Conservation (phyloP, 1,139 yeast species). For the Blastobotrys serpentis region DNA sequence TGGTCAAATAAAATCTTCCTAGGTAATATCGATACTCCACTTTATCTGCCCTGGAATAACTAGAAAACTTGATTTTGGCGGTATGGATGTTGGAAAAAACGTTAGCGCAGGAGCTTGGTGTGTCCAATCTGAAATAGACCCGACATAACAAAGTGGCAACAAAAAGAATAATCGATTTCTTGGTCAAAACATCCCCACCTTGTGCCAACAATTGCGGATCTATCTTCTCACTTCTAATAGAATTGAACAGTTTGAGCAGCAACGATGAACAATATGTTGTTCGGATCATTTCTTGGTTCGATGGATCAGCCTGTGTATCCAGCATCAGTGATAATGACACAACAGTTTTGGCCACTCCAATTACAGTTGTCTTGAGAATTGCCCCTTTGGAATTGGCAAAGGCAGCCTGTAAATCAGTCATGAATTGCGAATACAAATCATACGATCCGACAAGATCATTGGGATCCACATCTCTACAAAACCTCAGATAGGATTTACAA, state of each 20-base stretch:
- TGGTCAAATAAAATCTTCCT: conserved; percentile 63
- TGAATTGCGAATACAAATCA: conserved; percentile 54
- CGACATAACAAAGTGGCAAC: conserved; percentile 60
- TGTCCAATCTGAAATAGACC: conserved; percentile 59
- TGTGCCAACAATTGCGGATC: conserved; percentile 35
- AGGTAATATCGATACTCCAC: conserved; percentile 67
- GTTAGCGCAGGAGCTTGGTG: conserved; percentile 69
- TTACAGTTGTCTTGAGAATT: conserved; percentile 47
- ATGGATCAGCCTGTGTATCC: conserved; percentile 39
- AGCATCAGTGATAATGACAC: conserved; percentile 53
- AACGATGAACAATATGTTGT: conserved; percentile 53
- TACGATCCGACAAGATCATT: conserved; percentile 56
- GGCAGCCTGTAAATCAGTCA: conserved; percentile 58
- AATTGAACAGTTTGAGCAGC: conserved; percentile 60
- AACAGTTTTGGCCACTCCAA: conserved; percentile 44
- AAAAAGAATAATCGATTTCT: conserved; percentile 53
- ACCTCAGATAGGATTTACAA: conserved; percentile 50
- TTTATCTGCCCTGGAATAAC: conserved; percentile 52
- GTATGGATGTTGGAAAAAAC: conserved; percentile 73
- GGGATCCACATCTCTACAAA: conserved; percentile 59
- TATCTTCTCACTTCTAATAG: conserved; percentile 57
- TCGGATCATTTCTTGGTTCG: conserved; percentile 45
- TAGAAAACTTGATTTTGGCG: conserved; percentile 48
- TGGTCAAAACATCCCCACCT: conserved; percentile 35
- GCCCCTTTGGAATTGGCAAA: conserved; percentile 57